phyloP scores from a whole-genome alignment of 2,329 filamentous ascomycete genomes.

The Endoconidiophora laricicola region DNA sequence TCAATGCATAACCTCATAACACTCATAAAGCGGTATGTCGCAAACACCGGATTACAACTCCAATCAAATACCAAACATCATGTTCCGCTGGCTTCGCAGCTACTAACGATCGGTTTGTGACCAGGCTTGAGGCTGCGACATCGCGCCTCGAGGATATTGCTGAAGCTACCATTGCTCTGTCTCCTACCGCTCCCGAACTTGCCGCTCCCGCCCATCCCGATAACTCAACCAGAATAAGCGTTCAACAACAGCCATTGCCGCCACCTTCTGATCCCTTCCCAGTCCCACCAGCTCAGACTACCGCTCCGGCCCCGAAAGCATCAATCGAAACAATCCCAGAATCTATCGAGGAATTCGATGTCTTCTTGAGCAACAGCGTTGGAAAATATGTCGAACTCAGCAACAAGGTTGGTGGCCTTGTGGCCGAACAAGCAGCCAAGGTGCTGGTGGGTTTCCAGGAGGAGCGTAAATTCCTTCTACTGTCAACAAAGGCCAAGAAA shows the following conservation, averaged over 20 bases:
- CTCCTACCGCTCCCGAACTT: conserved; percentile 29
- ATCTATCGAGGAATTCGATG: conserved; percentile 76
- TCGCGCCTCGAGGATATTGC: conserved; percentile 94
- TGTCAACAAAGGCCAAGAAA: conserved; percentile 84
- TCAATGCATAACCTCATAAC: conserved; percentile 96
- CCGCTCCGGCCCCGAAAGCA: conserved; percentile 24
- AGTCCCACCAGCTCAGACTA: conserved; percentile 19
- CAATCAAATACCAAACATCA: neutral
- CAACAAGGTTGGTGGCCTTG: conserved; percentile 56
- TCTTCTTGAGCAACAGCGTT: conserved; percentile 56
- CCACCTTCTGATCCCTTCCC: conserved; percentile 13
- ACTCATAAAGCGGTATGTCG: conserved; percentile 82
- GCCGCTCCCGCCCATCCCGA: conserved; percentile 9
- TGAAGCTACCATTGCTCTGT: conserved; percentile 48
- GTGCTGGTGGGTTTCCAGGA: conserved; percentile 56
- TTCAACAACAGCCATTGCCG: conserved; percentile 8
- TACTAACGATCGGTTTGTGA: neutral
- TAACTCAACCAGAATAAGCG: neutral
- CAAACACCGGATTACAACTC: neutral
- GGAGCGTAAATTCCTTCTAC: conserved; percentile 73
- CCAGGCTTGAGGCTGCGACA: conserved; percentile 89
- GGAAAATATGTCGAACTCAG: conserved; percentile 64
- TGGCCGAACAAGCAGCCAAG: conserved; percentile 56
- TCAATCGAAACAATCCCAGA: conserved; percentile 48
- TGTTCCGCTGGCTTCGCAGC: neutral